Conservation (phyloP, 495 filamentous ascomycete species). For the Bacidia gigantensis region DNA sequence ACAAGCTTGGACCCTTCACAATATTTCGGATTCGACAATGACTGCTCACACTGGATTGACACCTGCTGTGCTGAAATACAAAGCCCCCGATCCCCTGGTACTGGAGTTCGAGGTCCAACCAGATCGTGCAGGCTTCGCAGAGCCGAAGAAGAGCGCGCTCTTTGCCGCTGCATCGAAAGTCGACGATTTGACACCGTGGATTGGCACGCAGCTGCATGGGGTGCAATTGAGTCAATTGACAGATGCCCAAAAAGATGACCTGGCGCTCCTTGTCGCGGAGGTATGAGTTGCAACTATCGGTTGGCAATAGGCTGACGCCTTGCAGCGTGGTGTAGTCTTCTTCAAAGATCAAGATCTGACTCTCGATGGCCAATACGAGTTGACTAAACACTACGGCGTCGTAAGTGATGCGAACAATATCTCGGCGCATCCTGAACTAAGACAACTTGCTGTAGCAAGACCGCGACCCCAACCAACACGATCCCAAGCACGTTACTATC, state of each 20-base stretch:
- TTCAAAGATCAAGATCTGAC: constrained; percentile 32
- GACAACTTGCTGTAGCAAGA: constrained; percentile 8
- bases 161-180: constrained; percentile 13
- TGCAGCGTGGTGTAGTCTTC: constrained; percentile 26
- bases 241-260: constrained; percentile 28
- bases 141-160: constrained; percentile 12
- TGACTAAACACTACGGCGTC: constrained; percentile 18
- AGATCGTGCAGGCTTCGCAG: constrained; percentile 10
- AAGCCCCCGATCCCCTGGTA: constrained; percentile 8
- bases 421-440: constrained; percentile 10
- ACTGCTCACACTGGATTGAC: constrained; percentile 14
- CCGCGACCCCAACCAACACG: too few relatives aligned
- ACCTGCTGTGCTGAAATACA: constrained; percentile 9
- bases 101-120: constrained; percentile 2
- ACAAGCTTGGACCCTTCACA: constrained; percentile 1
- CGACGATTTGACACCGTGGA: constrained; percentile 26
- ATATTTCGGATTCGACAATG: constrained; percentile 7
- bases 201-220: constrained; percentile 30
- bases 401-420: constrained; percentile 10
- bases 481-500: too few relatives aligned
- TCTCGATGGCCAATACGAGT: constrained; percentile 19
- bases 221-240: constrained; percentile 29
- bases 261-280: constrained; percentile 32
- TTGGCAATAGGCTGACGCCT: background rate
- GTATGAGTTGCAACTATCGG: background rate